Base-by-base conservation (phyloP, 306 rosid genomes). In the Cicer cuneatum region DNA sequence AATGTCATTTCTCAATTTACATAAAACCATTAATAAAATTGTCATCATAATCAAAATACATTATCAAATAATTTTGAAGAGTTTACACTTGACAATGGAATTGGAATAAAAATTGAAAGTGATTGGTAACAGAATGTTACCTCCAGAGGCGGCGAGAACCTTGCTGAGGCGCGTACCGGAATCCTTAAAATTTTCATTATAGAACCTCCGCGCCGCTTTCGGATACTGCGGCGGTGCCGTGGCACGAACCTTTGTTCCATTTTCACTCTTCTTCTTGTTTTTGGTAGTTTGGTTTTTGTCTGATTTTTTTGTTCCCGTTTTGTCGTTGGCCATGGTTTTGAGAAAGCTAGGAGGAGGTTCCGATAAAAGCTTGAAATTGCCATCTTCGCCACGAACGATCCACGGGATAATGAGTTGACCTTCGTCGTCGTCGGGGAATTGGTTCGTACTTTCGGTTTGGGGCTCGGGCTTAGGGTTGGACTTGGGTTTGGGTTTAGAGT, bases 91-190 rank as follows among this genome's bases (percentile, higher is more conserved):
- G n/a, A 48, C 54, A 48, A 13, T 11, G 14, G 4, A 53, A 8
- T 53, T 16, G 18, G 35, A 54, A 53, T 53, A 8, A 9, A 54
- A 19, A 56, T 11, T 58, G 16, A 6, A 59, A 33, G n/a, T 9
- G 10, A 2, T 16, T 9, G 15, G 5, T 16, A 64, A 9, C 37
- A 0, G 10, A 64, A 64, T 40, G 8, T 64, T 37, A 64, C 96
- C 98, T 91, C 96, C 97, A n/a, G 98, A 86, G 5, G 95, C 88
- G 1, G 98, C 95, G 58, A 91, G 97, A 72, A 94, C 97, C 87
- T 91, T 94, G 76, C 98, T 89, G 69, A 94, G 89, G 24, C 98
- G 92, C 71, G 85, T 84, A 13, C 78, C 80, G 9, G 90, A 38
- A 16, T 87, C 94, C 35, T 84, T 85, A 66, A 91, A 76, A 54